Evolutionary conservation across 306 rosid species (phyloP).

Genomic region (Begonia loranthoides): DNA sequence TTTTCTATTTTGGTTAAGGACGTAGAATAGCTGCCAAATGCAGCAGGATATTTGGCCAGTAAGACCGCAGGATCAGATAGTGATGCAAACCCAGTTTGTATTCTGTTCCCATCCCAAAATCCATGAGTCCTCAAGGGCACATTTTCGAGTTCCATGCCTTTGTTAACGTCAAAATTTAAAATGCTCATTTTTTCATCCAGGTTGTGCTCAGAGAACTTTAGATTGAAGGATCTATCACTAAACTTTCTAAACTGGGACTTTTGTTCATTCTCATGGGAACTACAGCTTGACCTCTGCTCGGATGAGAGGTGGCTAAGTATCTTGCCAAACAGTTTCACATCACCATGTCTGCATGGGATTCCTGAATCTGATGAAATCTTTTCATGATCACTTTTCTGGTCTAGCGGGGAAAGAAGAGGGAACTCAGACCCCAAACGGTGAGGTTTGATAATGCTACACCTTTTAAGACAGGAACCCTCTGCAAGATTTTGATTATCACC

Average conservation of each 20-base stretch:
- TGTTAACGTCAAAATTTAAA: conserved; percentile 39
- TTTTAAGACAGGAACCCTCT: conserved; percentile 12
- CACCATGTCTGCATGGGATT: conserved; percentile 59
- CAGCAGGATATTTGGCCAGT: conserved; percentile 82
- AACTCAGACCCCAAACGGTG: conserved; percentile 25
- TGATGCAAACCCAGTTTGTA: conserved; percentile 44
- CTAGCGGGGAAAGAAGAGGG: conserved; percentile 33
- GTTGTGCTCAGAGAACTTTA: conserved; percentile 32
- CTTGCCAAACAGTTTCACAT: conserved; percentile 86
- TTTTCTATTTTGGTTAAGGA: conserved; percentile 40
- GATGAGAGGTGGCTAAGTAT: conserved; percentile 59
- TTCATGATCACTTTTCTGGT: conserved; percentile 16
- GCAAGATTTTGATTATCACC: conserved; percentile 5
- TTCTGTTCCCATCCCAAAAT: conserved; percentile 67
- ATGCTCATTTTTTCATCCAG: conserved; percentile 37
- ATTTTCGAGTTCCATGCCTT: conserved; percentile 45
- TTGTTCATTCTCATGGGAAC: conserved; percentile 32
- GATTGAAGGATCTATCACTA: conserved; percentile 31
- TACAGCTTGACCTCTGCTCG: conserved; percentile 25
- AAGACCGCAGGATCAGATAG: conserved; percentile 70
- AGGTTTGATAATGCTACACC: conserved; percentile 17
- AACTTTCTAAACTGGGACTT: conserved; percentile 24
- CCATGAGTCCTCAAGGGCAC: conserved; percentile 44
- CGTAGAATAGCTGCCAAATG: conserved; percentile 46
- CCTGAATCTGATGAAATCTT: conserved; percentile 48